Base-by-base conservation (phyloP, 306 rosid genomes). In the Vicia villosa region DNA sequence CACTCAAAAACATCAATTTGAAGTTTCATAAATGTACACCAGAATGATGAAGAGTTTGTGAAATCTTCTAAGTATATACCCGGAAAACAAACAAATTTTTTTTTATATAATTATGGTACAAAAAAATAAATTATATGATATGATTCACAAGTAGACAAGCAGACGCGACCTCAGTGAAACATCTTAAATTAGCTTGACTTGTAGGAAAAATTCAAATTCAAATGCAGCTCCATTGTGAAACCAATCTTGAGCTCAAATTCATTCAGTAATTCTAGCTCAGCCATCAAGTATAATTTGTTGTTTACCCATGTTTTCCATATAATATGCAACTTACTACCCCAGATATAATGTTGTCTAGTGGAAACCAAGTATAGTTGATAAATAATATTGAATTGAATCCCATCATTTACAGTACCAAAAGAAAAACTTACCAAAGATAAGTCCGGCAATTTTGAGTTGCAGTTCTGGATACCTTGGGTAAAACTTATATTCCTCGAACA, bases 381-480 rank as follows among this genome's bases (percentile, higher is more conserved):
- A 50, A 36, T 11, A 67, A 12, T 57, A 37, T 34, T 16, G 56
- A 62, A 19, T 64, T 37, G 26, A 58, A 69, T 63, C 43, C 50
- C 64, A 77, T 17, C 55, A 79, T 52, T 58, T 14, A 9, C 64
- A 76, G 79, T 50, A 20, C 74, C 26, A 69, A 40, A 37, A 54
- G 70, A 14, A 67, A 81, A 68, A 77, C 97, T 77, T 74, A 91
- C 99, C 99, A 76, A 95, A 95, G 69, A 91, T 89, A 72, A 89
- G 74, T 20, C 97, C 99, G 12, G 97, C 97, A 79, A 95, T 87
- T 87, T 80, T 86, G 54, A 95, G 92, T 77, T 95, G 99, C 82
- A 84, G 83, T 80, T 95, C 99, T 55, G 99, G 99, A 82, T 95
- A 95, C 85, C 89, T 95, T 11, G 95, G 95, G 66, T 91, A 95